A percentile compares a stretch with the other conserved stretches of the same genome.
Conservation (phyloP, 108 stramenopile species). For the Chaetoceros tenuissimus region DNA sequence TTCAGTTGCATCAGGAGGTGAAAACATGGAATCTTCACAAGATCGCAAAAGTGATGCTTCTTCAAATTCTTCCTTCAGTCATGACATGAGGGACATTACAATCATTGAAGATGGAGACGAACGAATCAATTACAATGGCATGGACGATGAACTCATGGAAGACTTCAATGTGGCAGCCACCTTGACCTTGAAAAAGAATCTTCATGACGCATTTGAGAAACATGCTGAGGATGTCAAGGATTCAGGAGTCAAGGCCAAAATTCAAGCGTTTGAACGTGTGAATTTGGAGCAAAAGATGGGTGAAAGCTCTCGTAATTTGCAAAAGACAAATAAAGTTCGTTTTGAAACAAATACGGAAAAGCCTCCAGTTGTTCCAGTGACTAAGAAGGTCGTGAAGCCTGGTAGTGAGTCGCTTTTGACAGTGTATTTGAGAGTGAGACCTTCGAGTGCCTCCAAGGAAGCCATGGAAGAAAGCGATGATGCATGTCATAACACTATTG, state of each 20-base stretch:
- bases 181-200: constrained; percentile 6
- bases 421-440: constrained; percentile 63
- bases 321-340: not conserved
- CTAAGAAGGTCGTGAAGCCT: not conserved
- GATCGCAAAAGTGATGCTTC: too few species aligned
- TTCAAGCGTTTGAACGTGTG: constrained; percentile 1
- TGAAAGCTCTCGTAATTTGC: not conserved
- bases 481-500: not conserved
- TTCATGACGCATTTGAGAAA: constrained; percentile 15
- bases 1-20: too few species aligned
- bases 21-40: too few species aligned
- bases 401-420: constrained; percentile 14
- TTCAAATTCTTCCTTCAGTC: too few species aligned
- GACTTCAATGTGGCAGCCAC: not conserved
- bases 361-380: not conserved
- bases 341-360: not conserved
- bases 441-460: constrained; percentile 8
- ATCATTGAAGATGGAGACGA: not conserved
- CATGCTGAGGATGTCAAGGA: not conserved
- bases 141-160: not conserved
- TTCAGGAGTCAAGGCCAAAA: not conserved
- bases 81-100: not conserved
- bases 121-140: not conserved
- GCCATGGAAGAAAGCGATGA: not conserved
- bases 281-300: not conserved